Evolutionary conservation across 495 filamentous ascomycete genomes (phyloP).

Genomic region (Cercophora newfieldiana): DNA sequence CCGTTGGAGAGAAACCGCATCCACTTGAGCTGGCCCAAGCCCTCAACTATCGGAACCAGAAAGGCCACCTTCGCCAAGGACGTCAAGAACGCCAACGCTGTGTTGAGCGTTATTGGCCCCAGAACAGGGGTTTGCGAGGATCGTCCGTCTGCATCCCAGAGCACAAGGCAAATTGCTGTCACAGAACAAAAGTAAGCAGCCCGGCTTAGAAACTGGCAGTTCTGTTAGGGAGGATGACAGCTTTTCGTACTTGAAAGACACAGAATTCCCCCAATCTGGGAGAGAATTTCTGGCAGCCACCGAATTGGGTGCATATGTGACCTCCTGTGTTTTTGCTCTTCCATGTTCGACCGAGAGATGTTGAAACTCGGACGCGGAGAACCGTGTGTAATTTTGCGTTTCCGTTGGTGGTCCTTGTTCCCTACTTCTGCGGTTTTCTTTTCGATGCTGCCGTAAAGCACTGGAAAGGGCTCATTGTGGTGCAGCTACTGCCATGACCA

Average conservation of each 20-base stretch:
- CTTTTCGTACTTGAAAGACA: slow-evolving; percentile 7
- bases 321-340: background rate
- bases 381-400: too few species aligned
- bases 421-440: too few species aligned
- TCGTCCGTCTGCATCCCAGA: slow-evolving; percentile 38
- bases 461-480: too few species aligned
- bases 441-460: too few species aligned
- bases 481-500: too few species aligned
- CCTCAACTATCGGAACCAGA: slow-evolving; percentile 40
- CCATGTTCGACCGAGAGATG: too few species aligned
- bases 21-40: slow-evolving; percentile 48
- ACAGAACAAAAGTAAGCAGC: background rate
- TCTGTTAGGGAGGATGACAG: background rate
- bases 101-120: slow-evolving; percentile 45
- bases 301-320: slow-evolving; percentile 3
- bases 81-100: slow-evolving; percentile 44
- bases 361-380: too few species aligned
- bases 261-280: slow-evolving; percentile 12
- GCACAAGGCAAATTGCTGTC: slow-evolving; percentile 35
- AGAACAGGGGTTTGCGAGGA: slow-evolving; percentile 42
- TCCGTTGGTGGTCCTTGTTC: too few species aligned
- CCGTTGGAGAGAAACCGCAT: slow-evolving; percentile 40
- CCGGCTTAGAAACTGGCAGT: background rate
- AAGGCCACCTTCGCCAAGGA: slow-evolving; percentile 43
- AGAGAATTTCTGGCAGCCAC: slow-evolving; percentile 20